These are phyloP conservation scores for Citrus inodora DNA, from an alignment of 345 rosid genomes.

Conservation along the genomic window DNA sequence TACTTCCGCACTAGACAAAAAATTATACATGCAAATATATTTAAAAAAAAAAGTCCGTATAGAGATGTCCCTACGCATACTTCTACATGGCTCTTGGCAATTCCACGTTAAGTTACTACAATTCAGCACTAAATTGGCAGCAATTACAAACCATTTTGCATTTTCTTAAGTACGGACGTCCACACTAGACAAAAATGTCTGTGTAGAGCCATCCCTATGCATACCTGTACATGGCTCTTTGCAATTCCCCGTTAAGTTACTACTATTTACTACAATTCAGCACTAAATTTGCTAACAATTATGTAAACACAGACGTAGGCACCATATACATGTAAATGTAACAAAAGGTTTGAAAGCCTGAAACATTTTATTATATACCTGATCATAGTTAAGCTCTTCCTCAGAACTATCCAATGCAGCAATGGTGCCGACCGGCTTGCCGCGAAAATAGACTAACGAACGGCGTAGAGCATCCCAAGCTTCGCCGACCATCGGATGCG, in stretches of 20 bases:
- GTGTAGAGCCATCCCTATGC: background rate
- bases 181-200: background rate
- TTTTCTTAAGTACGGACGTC: background rate
- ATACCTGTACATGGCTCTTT: background rate
- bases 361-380: constrained; percentile 36
- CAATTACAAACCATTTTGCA: background rate
- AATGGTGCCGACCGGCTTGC: constrained; percentile 87
- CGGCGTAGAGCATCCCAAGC: constrained; percentile 86
- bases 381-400: constrained; percentile 90
- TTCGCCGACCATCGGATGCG: constrained; percentile 70
- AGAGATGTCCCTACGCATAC: background rate
- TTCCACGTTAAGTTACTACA: background rate
- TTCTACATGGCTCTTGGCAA: background rate
- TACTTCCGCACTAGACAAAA: no score
- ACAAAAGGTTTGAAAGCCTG: background rate
- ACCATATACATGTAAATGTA: background rate
- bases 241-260: background rate
- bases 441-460: constrained; percentile 74
- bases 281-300: background rate
- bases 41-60: background rate
- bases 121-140: background rate
- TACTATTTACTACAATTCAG: background rate
- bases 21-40: no score
- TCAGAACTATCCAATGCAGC: constrained; percentile 81
- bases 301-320: background rate